These are phyloP conservation scores for Podospora anserina DNA, from an alignment of 495 filamentous ascomycete species.

Conservation along the genomic window DNA sequence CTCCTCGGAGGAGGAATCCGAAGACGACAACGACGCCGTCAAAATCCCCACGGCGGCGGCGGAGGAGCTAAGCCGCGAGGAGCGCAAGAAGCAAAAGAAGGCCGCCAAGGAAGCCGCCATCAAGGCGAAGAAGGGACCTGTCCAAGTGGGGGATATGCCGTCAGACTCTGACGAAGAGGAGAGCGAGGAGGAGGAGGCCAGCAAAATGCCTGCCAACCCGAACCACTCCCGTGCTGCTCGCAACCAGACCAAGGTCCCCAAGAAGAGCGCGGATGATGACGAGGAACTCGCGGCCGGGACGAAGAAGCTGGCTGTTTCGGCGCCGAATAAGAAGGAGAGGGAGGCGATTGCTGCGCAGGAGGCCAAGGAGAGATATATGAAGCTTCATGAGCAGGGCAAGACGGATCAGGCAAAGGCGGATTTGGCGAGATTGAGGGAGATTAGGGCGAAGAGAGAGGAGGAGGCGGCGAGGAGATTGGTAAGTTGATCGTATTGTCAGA, in stretches of 20 bases:
- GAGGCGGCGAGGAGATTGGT: slow-evolving; percentile 63
- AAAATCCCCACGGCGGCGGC: slow-evolving; percentile 41
- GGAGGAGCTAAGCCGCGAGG: slow-evolving; percentile 68
- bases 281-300: slow-evolving; percentile 38
- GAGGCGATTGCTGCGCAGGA: slow-evolving; percentile 86
- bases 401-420: slow-evolving; percentile 96
- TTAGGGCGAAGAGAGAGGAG: slow-evolving; percentile 81
- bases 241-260: slow-evolving; percentile 44
- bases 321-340: slow-evolving; percentile 70
- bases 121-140: slow-evolving; percentile 56
- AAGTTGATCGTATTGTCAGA: slow-evolving; percentile 13
- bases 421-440: slow-evolving; percentile 72
- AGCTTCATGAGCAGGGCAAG: slow-evolving; percentile 93
- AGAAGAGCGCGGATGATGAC: slow-evolving; percentile 43
- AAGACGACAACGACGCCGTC: slow-evolving; percentile 29
- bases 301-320: slow-evolving; percentile 41
- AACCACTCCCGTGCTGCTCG: slow-evolving; percentile 74
- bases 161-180: slow-evolving; percentile 64
- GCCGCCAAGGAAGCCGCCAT: slow-evolving; percentile 87
- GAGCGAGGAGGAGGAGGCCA: slow-evolving; percentile 50
- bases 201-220: slow-evolving; percentile 77
- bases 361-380: slow-evolving; percentile 86
- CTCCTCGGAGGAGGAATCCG: slow-evolving; percentile 37
- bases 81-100: slow-evolving; percentile 84
- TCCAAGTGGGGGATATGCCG: slow-evolving; percentile 80